These are phyloP conservation scores for Neurospora pannonica DNA, from an alignment of 495 filamentous ascomycete genomes.

Conservation along the genomic window DNA sequence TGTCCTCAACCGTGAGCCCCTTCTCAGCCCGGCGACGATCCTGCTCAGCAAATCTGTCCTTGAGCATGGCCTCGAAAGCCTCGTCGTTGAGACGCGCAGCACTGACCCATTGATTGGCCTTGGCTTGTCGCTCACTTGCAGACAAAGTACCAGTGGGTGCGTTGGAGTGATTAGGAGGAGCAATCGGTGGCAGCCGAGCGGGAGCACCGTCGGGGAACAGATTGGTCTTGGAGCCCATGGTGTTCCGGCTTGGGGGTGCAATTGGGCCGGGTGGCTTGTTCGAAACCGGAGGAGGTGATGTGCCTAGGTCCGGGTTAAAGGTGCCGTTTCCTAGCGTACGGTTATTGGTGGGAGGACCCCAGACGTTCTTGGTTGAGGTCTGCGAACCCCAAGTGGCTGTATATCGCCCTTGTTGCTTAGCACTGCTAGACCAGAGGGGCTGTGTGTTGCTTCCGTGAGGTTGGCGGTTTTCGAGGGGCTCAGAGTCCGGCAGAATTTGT, in stretches of 20 bases:
- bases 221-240: background rate
- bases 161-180: conserved; percentile 21
- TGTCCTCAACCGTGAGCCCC: conserved; percentile 19
- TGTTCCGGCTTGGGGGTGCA: conserved; percentile 19
- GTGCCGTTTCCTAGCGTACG: conserved; percentile 70
- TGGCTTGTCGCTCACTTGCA: conserved; percentile 4
- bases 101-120: conserved; percentile 8
- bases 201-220: conserved; percentile 8
- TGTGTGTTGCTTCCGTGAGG: conserved; percentile 6
- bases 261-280: conserved; percentile 36
- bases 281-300: conserved; percentile 28
- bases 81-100: conserved; percentile 18
- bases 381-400: conserved; percentile 25
- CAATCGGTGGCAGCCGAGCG: conserved; percentile 29
- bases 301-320: conserved; percentile 54
- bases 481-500: conserved; percentile 4
- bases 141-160: background rate
- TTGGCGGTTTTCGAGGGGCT: conserved; percentile 11
- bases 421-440: background rate
- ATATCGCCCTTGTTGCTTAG: conserved; percentile 26
- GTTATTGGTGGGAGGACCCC: conserved; percentile 65
- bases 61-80: conserved; percentile 15
- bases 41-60: conserved; percentile 16
- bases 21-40: conserved; percentile 21
- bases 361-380: conserved; percentile 52